Evolutionary conservation across 805 yeast species (phyloP).

Genomic region (Kazachstania psychrophila): DNA sequence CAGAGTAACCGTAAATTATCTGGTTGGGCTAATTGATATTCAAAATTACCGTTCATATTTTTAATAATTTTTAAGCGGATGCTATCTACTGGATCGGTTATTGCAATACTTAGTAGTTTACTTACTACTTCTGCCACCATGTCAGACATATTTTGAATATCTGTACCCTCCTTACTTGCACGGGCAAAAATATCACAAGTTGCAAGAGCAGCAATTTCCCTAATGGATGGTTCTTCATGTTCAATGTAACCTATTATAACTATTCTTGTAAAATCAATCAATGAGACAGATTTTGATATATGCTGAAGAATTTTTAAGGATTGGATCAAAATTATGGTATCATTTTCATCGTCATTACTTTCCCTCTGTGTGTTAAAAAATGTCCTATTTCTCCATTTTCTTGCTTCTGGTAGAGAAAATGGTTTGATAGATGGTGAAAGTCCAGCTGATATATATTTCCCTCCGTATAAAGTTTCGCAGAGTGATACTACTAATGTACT

Average conservation of each 20-base stretch:
- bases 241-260: slow-evolving; percentile 80
- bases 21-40: slow-evolving; percentile 89
- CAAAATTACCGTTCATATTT: slow-evolving; percentile 66
- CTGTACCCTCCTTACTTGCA: slow-evolving; percentile 78
- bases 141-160: slow-evolving; percentile 67
- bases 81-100: slow-evolving; percentile 82
- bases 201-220: slow-evolving; percentile 77
- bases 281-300: slow-evolving; percentile 66
- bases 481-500: slow-evolving; percentile 61
- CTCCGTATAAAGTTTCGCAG: slow-evolving; percentile 72
- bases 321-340: slow-evolving; percentile 52
- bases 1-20: slow-evolving; percentile 78
- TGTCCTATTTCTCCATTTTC: slow-evolving; percentile 68
- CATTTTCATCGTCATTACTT: slow-evolving; percentile 36
- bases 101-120: slow-evolving; percentile 68
- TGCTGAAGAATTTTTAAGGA: slow-evolving; percentile 68
- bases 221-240: slow-evolving; percentile 66
- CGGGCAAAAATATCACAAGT: slow-evolving; percentile 66
- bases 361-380: slow-evolving; percentile 57
- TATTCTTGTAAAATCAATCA: slow-evolving; percentile 79
- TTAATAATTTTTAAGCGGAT: slow-evolving; percentile 72
- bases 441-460: slow-evolving; percentile 74
- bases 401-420: slow-evolving; percentile 58
- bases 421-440: slow-evolving; percentile 59
- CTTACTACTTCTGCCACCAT: slow-evolving; percentile 82